A percentile compares a stretch with the other conserved stretches of the same genome.
Evolutionary conservation across 2,329 filamentous ascomycete species (phyloP).

Genomic region (Pyrenochaeta sp.): DNA sequence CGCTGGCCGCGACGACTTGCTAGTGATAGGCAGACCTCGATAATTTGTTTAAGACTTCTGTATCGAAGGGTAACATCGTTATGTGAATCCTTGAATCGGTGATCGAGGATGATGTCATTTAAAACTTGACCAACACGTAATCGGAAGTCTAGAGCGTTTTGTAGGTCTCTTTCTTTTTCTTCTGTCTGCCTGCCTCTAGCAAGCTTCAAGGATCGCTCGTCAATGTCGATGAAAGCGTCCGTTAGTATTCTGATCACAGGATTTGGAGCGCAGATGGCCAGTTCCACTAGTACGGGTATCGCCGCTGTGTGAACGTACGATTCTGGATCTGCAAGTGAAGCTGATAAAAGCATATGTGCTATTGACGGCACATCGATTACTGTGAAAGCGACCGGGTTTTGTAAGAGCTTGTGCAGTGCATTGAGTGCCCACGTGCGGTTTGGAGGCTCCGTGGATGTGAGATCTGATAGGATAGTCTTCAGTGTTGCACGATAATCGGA

Average conservation of each 20-base stretch:
- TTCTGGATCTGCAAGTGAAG: slow-evolving; percentile 70
- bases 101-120: slow-evolving; percentile 29
- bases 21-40: slow-evolving; percentile 68
- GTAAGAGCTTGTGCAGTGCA: slow-evolving; percentile 58
- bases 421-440: slow-evolving; percentile 49
- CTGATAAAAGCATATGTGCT: slow-evolving; percentile 70
- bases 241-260: slow-evolving; percentile 69
- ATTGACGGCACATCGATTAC: slow-evolving; percentile 73
- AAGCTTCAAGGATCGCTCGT: slow-evolving; percentile 50
- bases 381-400: slow-evolving; percentile 58
- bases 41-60: slow-evolving; percentile 47
- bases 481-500: slow-evolving; percentile 51
- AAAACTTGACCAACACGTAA: slow-evolving; percentile 71
- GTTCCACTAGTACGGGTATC: slow-evolving; percentile 69
- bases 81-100: slow-evolving; percentile 27
- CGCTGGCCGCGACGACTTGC: slow-evolving; percentile 70
- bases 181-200: slow-evolving; percentile 20
- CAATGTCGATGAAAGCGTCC: slow-evolving; percentile 73
- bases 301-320: slow-evolving; percentile 76
- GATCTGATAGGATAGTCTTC: slow-evolving; percentile 31
- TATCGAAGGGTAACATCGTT: slow-evolving; percentile 5
- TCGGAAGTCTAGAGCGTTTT: slow-evolving; percentile 65
- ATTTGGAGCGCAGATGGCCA: slow-evolving; percentile 69
- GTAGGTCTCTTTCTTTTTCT: slow-evolving; percentile 37
- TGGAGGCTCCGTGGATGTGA: slow-evolving; percentile 47